Base-by-base conservation (phyloP, 2,329 filamentous ascomycete species). In the Arachnomyces sp. region DNA sequence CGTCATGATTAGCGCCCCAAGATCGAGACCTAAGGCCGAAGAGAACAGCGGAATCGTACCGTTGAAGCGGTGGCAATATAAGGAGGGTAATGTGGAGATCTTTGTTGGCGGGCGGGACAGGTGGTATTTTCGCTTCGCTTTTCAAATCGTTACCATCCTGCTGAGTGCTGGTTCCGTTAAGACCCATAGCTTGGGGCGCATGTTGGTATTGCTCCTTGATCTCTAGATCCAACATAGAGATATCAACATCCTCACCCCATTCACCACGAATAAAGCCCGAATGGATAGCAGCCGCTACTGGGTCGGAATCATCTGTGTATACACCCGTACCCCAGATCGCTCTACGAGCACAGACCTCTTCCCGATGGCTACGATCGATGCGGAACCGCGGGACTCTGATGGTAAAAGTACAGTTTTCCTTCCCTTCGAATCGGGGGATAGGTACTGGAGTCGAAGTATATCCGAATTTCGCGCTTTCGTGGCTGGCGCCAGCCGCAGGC, bases 261-360 rank as follows among this genome's bases (percentile, higher is more conserved):
- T 89, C 86, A 28, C 90, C 90, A 31, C 82, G 80, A 50, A 98
- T 83, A 80, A 88, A 96, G 3, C 92, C 92, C 2, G 81, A 81
- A 59, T 98, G 92, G 34, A 98, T 90, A 44, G 89, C 90, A 2
- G 90, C 89, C 0, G 88, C 90, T 16, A 98, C 75, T 1, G 92
- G 79, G 56, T 98, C 92, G 0, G 88, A 94, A 61, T 98, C 92
- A 52, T 98, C 92, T 0, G 88, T 94, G 58, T 96, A 96, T 5
- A 98, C 76, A 29, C 93, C 89, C 0, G 87, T 92, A 1, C 92
- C 92, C 89, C 90, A 98, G 0, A 98, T 61, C 6, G 85, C 84
- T 14, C 83, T 76, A 28, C 86, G 77, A 6, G 78, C 68, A 8
- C 88, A 93, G 38, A 96, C 89, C 49, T 93, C 85, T 57, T 92